Conservation (phyloP, 208 protist species). For the Leishmania tropica region DNA sequence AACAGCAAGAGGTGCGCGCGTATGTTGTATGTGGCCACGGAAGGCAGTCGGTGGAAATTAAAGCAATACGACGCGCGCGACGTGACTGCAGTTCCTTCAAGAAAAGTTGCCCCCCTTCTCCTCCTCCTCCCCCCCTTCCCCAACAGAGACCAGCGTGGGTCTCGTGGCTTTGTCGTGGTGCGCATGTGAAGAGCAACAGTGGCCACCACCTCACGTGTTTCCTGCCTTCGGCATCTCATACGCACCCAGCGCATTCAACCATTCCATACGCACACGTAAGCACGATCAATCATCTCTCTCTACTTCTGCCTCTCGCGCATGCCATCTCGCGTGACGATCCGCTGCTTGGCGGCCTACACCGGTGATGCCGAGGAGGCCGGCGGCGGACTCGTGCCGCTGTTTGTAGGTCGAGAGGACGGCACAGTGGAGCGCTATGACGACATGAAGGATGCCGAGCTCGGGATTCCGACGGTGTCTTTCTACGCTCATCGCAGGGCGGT, state of each 20-base stretch:
- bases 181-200: not conserved
- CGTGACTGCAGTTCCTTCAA: not conserved
- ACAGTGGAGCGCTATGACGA: constrained; percentile 74
- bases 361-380: constrained; percentile 39
- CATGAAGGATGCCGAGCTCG: constrained; percentile 54
- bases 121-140: no score
- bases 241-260: not conserved
- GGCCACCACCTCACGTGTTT: not conserved
- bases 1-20: not conserved
- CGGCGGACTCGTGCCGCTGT: constrained; percentile 48
- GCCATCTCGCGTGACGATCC: constrained; percentile 44
- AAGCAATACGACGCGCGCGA: not conserved
- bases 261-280: not conserved
- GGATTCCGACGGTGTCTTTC: constrained; percentile 49
- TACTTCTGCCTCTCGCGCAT: not conserved
- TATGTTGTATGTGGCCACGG: not conserved
- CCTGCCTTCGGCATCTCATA: not conserved
- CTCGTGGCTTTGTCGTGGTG: not conserved
- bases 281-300: not conserved
- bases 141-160: no score
- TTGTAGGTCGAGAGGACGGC: constrained; percentile 77
- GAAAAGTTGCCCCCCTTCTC: not conserved
- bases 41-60: not conserved
- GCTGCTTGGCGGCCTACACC: constrained; percentile 50
- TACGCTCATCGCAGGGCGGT: constrained; percentile 68